Evolutionary conservation across 768 basidiomycete species (phyloP), one percentile per base, ranked within the genome.

Genomic region (Agrocybe pediades): DNA sequence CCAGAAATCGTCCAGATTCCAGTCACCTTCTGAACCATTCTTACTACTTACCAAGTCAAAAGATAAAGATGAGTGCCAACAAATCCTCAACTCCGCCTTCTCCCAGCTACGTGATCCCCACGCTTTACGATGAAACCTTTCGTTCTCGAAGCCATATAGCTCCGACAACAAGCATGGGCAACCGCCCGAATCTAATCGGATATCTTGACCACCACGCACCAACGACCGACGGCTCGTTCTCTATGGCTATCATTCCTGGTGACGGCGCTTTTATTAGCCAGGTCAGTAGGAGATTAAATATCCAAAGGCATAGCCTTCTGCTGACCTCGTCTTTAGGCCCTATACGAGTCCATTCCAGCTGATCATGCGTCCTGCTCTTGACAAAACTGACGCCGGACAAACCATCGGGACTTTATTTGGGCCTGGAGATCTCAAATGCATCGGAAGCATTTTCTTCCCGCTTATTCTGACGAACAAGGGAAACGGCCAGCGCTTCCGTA

Each of bases 201-300:
- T n/a, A 49, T 26, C 36, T 49, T 6, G 48, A 49, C 13, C 21
- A 49, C 39, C 48, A 49, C 19, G 17, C 39, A 41, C 36, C 41
- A 19, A 45, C 41, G 2, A 44, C 29, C 11, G 42, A 52, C 44
- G 51, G 51, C 24, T 44, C 25, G 8, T 52, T 52, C 39, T 44
- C 30, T 9, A 43, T 52, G 11, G 43, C 41, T 26, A 15, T 52
- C 20, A 42, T 42, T 6, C 26, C 25, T 20, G 51, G 51, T 17
- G 39, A 25, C 13, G 51, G 51, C 29, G 41, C 44, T 33, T 52
- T 52, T 17, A 44, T 52, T 15, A 43, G 16, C 9, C 24, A 44
- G 41, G 51, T 52, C 27, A 29, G 11, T 21, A 26, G 19, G 13
- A 26, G 9, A 25, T 25, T 17, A 15, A 41, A 20, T 25, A 25